These are phyloP conservation scores for Cutaneotrichosporon cavernicola DNA, from an alignment of 1,284 basidiomycete genomes.

Conservation along the genomic window DNA sequence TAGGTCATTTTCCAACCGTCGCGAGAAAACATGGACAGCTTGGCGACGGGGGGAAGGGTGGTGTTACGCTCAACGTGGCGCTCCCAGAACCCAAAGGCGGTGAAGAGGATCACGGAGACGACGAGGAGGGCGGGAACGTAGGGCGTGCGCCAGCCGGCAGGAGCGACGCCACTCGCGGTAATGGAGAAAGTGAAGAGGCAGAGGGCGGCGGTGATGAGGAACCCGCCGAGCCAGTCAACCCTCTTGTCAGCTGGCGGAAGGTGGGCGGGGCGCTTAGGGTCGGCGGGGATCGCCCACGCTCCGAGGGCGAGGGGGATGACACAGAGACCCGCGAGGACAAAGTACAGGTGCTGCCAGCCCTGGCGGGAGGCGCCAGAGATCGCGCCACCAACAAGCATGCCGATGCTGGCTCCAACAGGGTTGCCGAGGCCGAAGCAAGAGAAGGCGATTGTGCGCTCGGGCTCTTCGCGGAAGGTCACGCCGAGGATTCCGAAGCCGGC, in stretches of 20 bases:
- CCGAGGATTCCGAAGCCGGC: slow-evolving; percentile 45
- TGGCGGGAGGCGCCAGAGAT: slow-evolving; percentile 18
- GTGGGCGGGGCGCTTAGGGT: slow-evolving; percentile 16
- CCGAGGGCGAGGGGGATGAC: slow-evolving; percentile 38
- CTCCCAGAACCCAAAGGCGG: slow-evolving; percentile 41
- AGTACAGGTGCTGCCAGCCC: slow-evolving; percentile 36
- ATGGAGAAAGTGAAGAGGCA: slow-evolving; percentile 39
- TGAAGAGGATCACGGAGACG: slow-evolving; percentile 37
- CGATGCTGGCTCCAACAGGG: slow-evolving; percentile 32
- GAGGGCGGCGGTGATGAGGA: slow-evolving; percentile 36
- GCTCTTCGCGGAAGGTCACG: slow-evolving; percentile 38
- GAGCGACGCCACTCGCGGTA: slow-evolving; percentile 30
- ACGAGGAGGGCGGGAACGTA: slow-evolving; percentile 41
- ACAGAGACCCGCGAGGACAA: slow-evolving; percentile 39
- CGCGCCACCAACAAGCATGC: slow-evolving; percentile 35
- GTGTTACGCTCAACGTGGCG: slow-evolving; percentile 30
- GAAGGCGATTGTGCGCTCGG: slow-evolving; percentile 40
- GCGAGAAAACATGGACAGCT: slow-evolving; percentile 33
- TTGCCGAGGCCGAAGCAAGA: slow-evolving; percentile 36
- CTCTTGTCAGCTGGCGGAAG: slow-evolving; percentile 21
- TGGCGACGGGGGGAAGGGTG: slow-evolving; percentile 32
- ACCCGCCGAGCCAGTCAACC: slow-evolving; percentile 40
- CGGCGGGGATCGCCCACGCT: slow-evolving; percentile 34
- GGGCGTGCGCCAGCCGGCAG: slow-evolving; percentile 32
- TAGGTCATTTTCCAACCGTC: slow-evolving; percentile 30